Evolutionary conservation across 2,329 filamentous ascomycete species (phyloP), one percentile per base, ranked within the genome.

Genomic region (Pseudodiploospora longispora): DNA sequence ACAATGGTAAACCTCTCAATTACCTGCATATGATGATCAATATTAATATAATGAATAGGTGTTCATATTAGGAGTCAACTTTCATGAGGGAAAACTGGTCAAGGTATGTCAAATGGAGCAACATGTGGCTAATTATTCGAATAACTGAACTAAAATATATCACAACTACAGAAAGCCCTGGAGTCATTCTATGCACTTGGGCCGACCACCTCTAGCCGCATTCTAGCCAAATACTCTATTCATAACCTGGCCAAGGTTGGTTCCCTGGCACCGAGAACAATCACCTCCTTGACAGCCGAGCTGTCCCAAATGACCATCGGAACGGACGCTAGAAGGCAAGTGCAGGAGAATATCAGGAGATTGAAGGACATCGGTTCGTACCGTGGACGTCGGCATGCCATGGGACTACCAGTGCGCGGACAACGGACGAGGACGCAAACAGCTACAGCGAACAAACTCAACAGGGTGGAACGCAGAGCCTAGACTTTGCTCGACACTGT

Each of bases 271-370:
- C 80, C 83, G 47, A 82, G 85, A 62, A 90, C 88, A 48, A 71
- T 95, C 54, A 83, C 87, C 42, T 83, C 85, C 42, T 73, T 98
- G 48, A 93, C 85, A 27, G 85, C 85, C 41, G 87, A 95, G 59
- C 73, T 98, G 35, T 87, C 88, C 10, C 83, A 82, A 43, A 90
- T 98, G 87, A 95, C 85, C 48, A 87, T 97, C 57, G 93, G 96
- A 65, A 95, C 85, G 64, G 90, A 97, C 58, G 74, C 94, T 51
- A 74, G 81, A 58, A 78, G 85, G 60, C 70, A 87, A 47, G 68
- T 96, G 33, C 76, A 83, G 57, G 87, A 95, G 40, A 93, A 97
- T 59, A 95, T 98, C 55, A 75, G 75, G 61, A 74, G 91, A 47
- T 59, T 98, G 64, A 87, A 85, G 62, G 90, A 96, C 57, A 96